Evolutionary conservation across 768 basidiomycete genomes (phyloP).

Genomic region (Daedaleopsis nitida): DNA sequence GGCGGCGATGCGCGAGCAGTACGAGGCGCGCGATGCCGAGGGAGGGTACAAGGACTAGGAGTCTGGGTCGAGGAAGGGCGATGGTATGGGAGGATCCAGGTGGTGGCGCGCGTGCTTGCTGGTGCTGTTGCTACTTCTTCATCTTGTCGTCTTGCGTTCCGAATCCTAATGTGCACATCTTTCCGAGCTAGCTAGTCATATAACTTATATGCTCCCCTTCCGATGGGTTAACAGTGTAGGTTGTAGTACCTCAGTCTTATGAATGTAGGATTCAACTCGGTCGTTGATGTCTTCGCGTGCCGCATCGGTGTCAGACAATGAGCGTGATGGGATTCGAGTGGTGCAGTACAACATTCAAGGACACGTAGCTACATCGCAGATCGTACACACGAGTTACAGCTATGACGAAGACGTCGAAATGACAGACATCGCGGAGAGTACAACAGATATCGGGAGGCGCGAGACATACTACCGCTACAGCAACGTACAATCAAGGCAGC

Average conservation of each 20-base stretch:
- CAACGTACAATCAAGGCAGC: too few species aligned
- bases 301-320: too few species aligned
- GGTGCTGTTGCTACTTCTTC: not conserved
- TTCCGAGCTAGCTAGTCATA: not conserved
- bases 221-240: not conserved
- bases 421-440: too few species aligned
- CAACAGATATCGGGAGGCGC: too few species aligned
- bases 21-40: not conserved
- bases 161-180: not conserved
- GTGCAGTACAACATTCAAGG: too few species aligned
- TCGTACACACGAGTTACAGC: not conserved
- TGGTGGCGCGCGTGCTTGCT: not conserved
- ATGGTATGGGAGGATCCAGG: too few species aligned
- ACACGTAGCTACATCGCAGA: too few species aligned
- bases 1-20: constrained; percentile 15
- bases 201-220: not conserved
- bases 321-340: too few species aligned
- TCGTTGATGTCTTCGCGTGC: too few species aligned
- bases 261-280: too few species aligned
- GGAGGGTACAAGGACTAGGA: not conserved
- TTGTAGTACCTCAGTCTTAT: not conserved
- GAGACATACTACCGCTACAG: too few species aligned
- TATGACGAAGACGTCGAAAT: not conserved
- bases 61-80: not conserved
- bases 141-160: too few species aligned